These are phyloP conservation scores for Artemisia tridentata DNA, from an alignment of 129 eudicot genomes.

Conservation along the genomic window DNA sequence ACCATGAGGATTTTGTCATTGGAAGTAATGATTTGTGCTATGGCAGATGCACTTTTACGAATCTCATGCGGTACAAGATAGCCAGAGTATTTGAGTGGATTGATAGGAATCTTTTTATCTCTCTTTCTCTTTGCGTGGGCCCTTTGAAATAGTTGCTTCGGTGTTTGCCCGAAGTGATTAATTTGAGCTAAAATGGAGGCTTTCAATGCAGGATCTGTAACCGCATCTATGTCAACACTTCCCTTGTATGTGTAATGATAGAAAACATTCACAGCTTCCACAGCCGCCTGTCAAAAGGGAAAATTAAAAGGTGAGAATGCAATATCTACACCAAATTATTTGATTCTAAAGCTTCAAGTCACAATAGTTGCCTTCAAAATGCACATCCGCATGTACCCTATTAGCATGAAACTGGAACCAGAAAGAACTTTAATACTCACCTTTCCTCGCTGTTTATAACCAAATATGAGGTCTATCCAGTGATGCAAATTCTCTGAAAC, in stretches of 20 bases:
- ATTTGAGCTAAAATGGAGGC: slow-evolving; percentile 98
- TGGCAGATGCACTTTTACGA: slow-evolving; percentile 56
- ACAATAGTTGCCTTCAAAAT: background rate
- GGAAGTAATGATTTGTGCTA: slow-evolving; percentile 57
- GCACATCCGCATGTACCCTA: background rate
- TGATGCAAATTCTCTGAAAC: slow-evolving; percentile 89
- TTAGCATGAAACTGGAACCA: background rate
- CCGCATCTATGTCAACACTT: slow-evolving; percentile 91
- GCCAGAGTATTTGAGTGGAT: slow-evolving; percentile 65
- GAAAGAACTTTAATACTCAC: slow-evolving; percentile 31
- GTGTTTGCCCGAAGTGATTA: slow-evolving; percentile 97
- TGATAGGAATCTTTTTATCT: slow-evolving; percentile 55
- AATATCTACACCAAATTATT: background rate
- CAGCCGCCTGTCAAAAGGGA: slow-evolving; percentile 68
- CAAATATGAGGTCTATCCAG: slow-evolving; percentile 95
- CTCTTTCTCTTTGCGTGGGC: slow-evolving; percentile 76
- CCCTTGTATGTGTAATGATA: slow-evolving; percentile 97
- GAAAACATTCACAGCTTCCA: slow-evolving; percentile 91
- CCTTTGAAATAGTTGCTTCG: slow-evolving; percentile 77
- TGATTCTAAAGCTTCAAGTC: background rate
- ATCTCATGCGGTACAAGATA: slow-evolving; percentile 73
- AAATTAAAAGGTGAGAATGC: background rate
- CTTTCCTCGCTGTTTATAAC: slow-evolving; percentile 86
- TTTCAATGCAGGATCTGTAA: slow-evolving; percentile 91
- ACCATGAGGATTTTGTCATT: slow-evolving; percentile 76